These are phyloP conservation scores for Nakazawaea populi DNA, from an alignment of 805 yeast genomes.

Conservation along the genomic window DNA sequence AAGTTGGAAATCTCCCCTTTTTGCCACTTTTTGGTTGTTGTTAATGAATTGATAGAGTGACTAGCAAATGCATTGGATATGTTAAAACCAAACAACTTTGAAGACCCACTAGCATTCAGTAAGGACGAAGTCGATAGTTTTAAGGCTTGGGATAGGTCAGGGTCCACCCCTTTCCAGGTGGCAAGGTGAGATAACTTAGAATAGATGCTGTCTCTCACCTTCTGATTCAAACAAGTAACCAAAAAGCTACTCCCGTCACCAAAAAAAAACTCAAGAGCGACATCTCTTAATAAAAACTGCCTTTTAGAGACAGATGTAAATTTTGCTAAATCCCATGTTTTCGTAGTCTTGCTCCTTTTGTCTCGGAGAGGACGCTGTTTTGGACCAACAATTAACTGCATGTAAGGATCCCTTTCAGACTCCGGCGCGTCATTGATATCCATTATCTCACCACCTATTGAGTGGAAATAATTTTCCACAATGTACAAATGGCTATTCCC, in stretches of 20 bases:
- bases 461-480: conserved; percentile 63
- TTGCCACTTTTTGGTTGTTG: conserved; percentile 68
- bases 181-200: conserved; percentile 42
- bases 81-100: conserved; percentile 11
- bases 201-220: conserved; percentile 52
- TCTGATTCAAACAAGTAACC: conserved; percentile 53
- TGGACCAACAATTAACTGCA: conserved; percentile 51
- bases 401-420: conserved; percentile 59
- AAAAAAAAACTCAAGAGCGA: conserved; percentile 74
- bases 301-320: conserved; percentile 65
- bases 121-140: conserved; percentile 34
- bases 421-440: conserved; percentile 63
- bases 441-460: conserved; percentile 47
- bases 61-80: conserved; percentile 40
- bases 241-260: conserved; percentile 66
- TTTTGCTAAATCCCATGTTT: conserved; percentile 55
- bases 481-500: conserved; percentile 64
- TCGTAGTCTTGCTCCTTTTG: conserved; percentile 35
- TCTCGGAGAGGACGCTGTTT: conserved; percentile 27
- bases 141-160: conserved; percentile 48
- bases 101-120: conserved; percentile 1
- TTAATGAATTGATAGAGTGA: conserved; percentile 23
- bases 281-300: conserved; percentile 72
- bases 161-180: conserved; percentile 44
- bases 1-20: conserved; percentile 78